phyloP scores from a whole-genome alignment of 768 basidiomycete species.

The Mycena alexandri region DNA sequence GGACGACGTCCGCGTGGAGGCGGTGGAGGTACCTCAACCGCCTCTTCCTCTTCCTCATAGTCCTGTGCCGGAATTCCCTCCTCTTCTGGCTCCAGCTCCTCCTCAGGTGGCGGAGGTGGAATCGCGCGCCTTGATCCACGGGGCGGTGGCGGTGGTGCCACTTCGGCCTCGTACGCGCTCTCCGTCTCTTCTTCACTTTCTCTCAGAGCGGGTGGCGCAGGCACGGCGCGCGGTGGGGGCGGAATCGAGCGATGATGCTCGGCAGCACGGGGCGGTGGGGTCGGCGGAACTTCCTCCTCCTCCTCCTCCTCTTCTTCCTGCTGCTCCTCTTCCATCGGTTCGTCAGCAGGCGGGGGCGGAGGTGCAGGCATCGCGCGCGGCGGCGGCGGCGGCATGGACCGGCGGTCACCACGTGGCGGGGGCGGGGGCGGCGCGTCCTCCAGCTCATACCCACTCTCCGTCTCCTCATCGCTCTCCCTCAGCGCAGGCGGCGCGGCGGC shows the following conservation, averaged over 20 bases:
- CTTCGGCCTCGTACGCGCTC: constrained; percentile 35
- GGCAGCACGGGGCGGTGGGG: constrained; percentile 12
- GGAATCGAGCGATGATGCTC: constrained; percentile 33
- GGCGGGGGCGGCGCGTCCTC: constrained; percentile 33
- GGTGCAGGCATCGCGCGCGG: constrained; percentile 25
- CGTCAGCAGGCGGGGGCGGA: constrained; percentile 29
- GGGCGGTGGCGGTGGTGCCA: constrained; percentile 38
- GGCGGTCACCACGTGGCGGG: constrained; percentile 22
- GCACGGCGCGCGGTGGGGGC: constrained; percentile 34
- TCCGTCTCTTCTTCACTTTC: constrained; percentile 29
- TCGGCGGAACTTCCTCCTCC: constrained; percentile 24
- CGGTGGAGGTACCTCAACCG: constrained; percentile 30
- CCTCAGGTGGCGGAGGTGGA: constrained; percentile 28
- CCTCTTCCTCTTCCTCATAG: constrained; percentile 37
- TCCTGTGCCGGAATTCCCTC: constrained; percentile 35
- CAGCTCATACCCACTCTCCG: constrained; percentile 35
- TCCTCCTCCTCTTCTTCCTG: constrained; percentile 27
- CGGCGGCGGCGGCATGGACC: constrained; percentile 21
- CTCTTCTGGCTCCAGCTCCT: constrained; percentile 27
- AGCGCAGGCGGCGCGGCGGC: constrained; percentile 25
- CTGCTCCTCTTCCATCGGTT: constrained; percentile 1
- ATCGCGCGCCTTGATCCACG: constrained; percentile 20
- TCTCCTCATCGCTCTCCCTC: constrained; percentile 27
- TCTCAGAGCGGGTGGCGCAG: constrained; percentile 25
- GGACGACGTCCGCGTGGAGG: constrained; percentile 22